A percentile compares a stretch with the other conserved stretches of the same genome.
phyloP scores from a whole-genome alignment of 2,329 filamentous ascomycete species.

The Chlorencoelia australis region DNA sequence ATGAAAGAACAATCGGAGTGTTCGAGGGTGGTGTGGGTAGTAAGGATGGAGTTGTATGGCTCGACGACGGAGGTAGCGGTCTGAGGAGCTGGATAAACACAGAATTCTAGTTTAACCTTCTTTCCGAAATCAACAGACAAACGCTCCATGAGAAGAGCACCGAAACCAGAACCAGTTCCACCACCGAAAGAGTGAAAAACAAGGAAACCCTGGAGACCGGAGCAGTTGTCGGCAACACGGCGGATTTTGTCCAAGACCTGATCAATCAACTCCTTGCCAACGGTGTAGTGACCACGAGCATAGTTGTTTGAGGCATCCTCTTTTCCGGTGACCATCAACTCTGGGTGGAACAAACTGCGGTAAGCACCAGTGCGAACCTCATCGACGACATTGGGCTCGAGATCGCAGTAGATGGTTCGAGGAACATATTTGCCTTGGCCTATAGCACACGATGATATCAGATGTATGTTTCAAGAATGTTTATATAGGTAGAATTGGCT shows the following conservation, averaged over 20 bases:
- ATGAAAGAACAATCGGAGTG: slow-evolving; percentile 99
- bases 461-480: slow-evolving; percentile 16
- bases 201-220: slow-evolving; percentile 95
- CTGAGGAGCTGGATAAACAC: slow-evolving; percentile 95
- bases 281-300: slow-evolving; percentile 98
- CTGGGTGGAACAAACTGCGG: slow-evolving; percentile 94
- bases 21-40: slow-evolving; percentile 97
- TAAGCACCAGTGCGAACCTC: slow-evolving; percentile 97
- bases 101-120: slow-evolving; percentile 99
- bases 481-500: slow-evolving; percentile 25
- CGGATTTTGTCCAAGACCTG: slow-evolving; percentile 96
- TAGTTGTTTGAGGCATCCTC: slow-evolving; percentile 99
- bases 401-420: slow-evolving; percentile 98
- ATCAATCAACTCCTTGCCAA: slow-evolving; percentile 98
- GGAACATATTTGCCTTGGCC: slow-evolving; percentile 97
- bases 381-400: slow-evolving; percentile 98
- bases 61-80: slow-evolving; percentile 96
- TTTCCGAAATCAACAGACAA: slow-evolving; percentile 98
- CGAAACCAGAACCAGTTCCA: slow-evolving; percentile 97
- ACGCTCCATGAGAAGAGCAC: slow-evolving; percentile 96
- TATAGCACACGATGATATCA: slow-evolving; percentile 31
- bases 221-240: slow-evolving; percentile 94
- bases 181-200: slow-evolving; percentile 99
- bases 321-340: slow-evolving; percentile 99
- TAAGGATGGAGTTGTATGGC: slow-evolving; percentile 99